Evolutionary conservation across 1,139 yeast genomes (phyloP).

Genomic region (Saccharomyces hybrid): DNA sequence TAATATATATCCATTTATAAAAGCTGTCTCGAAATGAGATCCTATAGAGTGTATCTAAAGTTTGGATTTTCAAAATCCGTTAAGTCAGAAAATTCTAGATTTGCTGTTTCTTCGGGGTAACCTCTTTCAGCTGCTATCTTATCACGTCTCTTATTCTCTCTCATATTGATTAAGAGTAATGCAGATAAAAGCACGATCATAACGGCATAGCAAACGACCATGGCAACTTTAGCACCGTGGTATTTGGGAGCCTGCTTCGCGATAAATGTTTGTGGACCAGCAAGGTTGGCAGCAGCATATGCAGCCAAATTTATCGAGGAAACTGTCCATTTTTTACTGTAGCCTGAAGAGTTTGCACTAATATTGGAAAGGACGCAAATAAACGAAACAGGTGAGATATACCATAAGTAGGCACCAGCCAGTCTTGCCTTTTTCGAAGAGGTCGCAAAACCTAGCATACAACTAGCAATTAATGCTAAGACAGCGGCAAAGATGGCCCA

Average conservation of each 20-base stretch:
- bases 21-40: background rate
- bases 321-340: slow-evolving; percentile 31
- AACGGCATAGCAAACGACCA: slow-evolving; percentile 31
- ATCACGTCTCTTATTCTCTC: slow-evolving; percentile 27
- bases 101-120: slow-evolving; percentile 25
- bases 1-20: background rate
- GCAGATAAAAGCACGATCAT: slow-evolving; percentile 25
- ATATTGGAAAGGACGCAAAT: slow-evolving; percentile 32
- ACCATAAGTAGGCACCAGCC: slow-evolving; percentile 37
- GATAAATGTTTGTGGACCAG: slow-evolving; percentile 63
- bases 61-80: slow-evolving; percentile 45
- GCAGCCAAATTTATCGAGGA: slow-evolving; percentile 24
- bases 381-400: slow-evolving; percentile 34
- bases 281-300: slow-evolving; percentile 42
- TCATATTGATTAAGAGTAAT: slow-evolving; percentile 15
- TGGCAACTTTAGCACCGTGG: slow-evolving; percentile 37
- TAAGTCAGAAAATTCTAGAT: slow-evolving; percentile 42
- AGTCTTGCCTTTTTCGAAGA: slow-evolving; percentile 33
- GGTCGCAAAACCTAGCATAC: slow-evolving; percentile 44
- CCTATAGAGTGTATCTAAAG: slow-evolving; percentile 36
- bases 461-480: slow-evolving; percentile 36
- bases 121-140: slow-evolving; percentile 19
- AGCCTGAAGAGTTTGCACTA: slow-evolving; percentile 32
- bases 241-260: slow-evolving; percentile 47
- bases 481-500: slow-evolving; percentile 39